Evolutionary conservation across 495 filamentous ascomycete genomes (phyloP), one percentile per base, ranked within the genome.

Genomic region (Tetracladium marchalianum): DNA sequence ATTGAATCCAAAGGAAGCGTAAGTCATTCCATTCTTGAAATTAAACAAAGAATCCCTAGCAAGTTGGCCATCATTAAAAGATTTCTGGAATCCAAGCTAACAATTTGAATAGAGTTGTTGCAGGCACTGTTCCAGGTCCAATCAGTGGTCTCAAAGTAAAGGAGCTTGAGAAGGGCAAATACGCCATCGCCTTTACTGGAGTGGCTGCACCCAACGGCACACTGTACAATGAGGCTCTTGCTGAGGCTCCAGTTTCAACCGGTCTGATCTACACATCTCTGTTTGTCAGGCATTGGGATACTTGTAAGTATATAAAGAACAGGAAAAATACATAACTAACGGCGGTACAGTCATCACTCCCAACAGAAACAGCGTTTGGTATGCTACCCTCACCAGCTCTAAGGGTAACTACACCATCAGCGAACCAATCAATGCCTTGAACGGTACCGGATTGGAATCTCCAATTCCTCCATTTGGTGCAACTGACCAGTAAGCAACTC

Each of bases 211-310:
- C 75, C 7, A 73, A 76, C 38, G 83, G 81, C 8, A 65, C 72
- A 1, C 63, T 81, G 1, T 75, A 77, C 57, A 81, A 85, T 48
- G 64, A 67, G 7, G 65, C 76, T 38, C 60, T 69, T 0, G 80
- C 72, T 27, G 58, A 65, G 42, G 75, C 70, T 24, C 68, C 73
- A 6, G 53, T 65, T 3, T 76, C 78, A 12, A 68, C 71, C 9
- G 84, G 75, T 7, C 72, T 76, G 42, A 70, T 85, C 35, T 88
- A 87, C 54, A 75, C 76, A 35, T 70, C 68, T 42, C 69, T 85
- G 40, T 87, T 84, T 54, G 75, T 80, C 27, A 75, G 84, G 11
- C 84, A 89, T 59, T 89, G 84, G 84, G 82, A 88, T 50, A 62
- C 60, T 24, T 87, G 44, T 47, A 40, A 39, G 39, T 31, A 27